Evolutionary conservation across 1,284 basidiomycete species (phyloP).

Genomic region (Exsudoporus floridanus): DNA sequence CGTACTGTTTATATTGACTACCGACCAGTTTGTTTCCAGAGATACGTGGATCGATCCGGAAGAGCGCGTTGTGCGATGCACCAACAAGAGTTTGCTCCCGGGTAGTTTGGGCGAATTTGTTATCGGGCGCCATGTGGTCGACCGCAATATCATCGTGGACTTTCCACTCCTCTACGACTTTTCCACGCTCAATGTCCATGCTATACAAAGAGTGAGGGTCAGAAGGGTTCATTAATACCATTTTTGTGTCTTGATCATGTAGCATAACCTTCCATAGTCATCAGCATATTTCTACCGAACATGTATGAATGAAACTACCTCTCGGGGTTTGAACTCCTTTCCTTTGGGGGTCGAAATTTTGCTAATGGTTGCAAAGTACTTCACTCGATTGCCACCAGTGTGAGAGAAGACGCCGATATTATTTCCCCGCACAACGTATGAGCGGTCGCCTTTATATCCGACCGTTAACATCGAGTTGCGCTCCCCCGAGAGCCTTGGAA

Average conservation of each 20-base stretch:
- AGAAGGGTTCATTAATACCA: conserved; percentile 88
- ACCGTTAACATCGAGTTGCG: conserved; percentile 90
- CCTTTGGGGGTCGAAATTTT: conserved; percentile 82
- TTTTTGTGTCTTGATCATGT: conserved; percentile 95
- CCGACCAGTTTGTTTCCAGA: conserved; percentile 93
- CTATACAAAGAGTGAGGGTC: conserved; percentile 87
- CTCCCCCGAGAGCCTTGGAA: conserved; percentile 53
- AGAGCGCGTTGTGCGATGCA: conserved; percentile 90
- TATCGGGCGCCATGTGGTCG: conserved; percentile 87
- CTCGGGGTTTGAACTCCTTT: conserved; percentile 82
- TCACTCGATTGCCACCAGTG: conserved; percentile 74
- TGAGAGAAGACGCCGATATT: conserved; percentile 98
- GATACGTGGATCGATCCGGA: conserved; percentile 95
- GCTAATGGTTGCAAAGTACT: conserved; percentile 88
- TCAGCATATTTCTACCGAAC: conserved; percentile 12
- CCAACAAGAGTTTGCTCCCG: conserved; percentile 93
- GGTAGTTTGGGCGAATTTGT: conserved; percentile 95
- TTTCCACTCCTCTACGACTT: conserved; percentile 99
- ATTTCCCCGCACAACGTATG: conserved; percentile 93
- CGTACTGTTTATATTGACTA: conserved; percentile 95
- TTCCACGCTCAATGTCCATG: conserved; percentile 94
- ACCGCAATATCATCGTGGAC: conserved; percentile 87
- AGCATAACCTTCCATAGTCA: conserved; percentile 77
- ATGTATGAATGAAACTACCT: conserved; percentile 50
- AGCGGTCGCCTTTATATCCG: conserved; percentile 94